Conservation (phyloP, 805 yeast species). For the Scheffersomyces lignosus region DNA sequence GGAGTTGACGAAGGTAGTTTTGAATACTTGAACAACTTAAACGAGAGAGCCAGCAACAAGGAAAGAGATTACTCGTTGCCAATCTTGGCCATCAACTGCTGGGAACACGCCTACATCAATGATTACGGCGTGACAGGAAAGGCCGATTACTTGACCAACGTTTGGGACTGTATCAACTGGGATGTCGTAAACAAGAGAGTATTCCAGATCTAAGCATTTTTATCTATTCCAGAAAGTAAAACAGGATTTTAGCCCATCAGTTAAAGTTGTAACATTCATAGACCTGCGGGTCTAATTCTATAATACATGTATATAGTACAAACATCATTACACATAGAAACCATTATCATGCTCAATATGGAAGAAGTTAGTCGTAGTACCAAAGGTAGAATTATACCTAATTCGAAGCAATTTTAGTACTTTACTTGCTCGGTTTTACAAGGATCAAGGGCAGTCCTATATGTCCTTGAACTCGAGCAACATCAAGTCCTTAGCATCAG, state of each 20-base stretch:
- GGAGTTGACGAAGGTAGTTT: slow-evolving; percentile 59
- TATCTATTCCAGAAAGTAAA: not conserved
- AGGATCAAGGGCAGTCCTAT: too few species aligned
- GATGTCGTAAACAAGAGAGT: slow-evolving; percentile 58
- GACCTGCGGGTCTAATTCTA: slow-evolving; percentile 1
- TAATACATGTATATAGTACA: too few species aligned
- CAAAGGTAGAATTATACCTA: too few species aligned
- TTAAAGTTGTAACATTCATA: too few species aligned
- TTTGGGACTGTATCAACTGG: slow-evolving; percentile 86
- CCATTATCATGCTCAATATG: too few species aligned
- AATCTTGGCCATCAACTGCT: slow-evolving; percentile 72
- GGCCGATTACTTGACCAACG: slow-evolving; percentile 66
- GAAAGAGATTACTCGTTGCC: slow-evolving; percentile 69
- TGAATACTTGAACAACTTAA: slow-evolving; percentile 44
- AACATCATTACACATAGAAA: slow-evolving; percentile 2
- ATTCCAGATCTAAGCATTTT: slow-evolving; percentile 31
- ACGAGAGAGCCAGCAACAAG: slow-evolving; percentile 37
- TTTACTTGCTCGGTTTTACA: too few species aligned
- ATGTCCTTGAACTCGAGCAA: slow-evolving; percentile 22
- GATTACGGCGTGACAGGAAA: slow-evolving; percentile 85
- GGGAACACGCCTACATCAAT: slow-evolving; percentile 85
- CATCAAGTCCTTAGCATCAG: slow-evolving; percentile 18
- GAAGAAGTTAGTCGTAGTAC: too few species aligned
- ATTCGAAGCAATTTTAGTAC: too few species aligned
- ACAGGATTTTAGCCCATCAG: not conserved